Conservation (phyloP, 768 basidiomycete species). For the Phaffia tasmanica region DNA sequence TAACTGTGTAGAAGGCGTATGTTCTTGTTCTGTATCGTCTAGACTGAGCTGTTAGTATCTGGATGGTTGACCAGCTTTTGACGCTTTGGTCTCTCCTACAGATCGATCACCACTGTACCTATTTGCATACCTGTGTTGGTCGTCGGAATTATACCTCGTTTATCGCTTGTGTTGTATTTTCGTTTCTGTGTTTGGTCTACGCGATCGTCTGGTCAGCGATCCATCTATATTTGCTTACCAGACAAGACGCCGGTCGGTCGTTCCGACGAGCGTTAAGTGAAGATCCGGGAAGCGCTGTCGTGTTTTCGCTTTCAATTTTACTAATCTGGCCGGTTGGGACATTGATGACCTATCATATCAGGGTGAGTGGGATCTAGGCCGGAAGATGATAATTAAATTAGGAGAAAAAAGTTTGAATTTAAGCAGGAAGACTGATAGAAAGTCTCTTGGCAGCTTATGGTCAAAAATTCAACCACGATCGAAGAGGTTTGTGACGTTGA, state of each 20-base stretch:
- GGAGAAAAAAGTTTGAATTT: not conserved
- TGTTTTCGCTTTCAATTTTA: conserved; percentile 57
- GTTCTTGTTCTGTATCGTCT: not conserved
- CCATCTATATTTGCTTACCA: conserved; percentile 54
- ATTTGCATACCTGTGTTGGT: conserved; percentile 85
- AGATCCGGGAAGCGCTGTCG: conserved; percentile 68
- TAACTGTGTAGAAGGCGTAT: conserved; percentile 92
- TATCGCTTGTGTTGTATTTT: conserved; percentile 64
- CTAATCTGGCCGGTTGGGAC: conserved; percentile 76
- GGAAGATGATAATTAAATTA: not conserved
- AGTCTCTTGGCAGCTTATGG: conserved; percentile 48
- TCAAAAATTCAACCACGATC: conserved; percentile 87
- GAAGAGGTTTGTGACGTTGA: conserved; percentile 57
- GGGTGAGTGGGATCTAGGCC: conserved; percentile 47
- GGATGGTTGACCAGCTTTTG: not conserved
- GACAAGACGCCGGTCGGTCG: conserved; percentile 41
- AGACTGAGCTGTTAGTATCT: not conserved
- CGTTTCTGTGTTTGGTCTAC: conserved; percentile 63
- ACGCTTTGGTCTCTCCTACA: not conserved
- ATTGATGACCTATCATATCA: conserved; percentile 68
- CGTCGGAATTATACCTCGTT: conserved; percentile 92
- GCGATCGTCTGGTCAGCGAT: conserved; percentile 72
- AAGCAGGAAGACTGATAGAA: too few relatives aligned
- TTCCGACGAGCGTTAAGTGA: conserved; percentile 44
- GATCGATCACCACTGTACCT: conserved; percentile 40